These are phyloP conservation scores for Ophiocordyceps camponoti-saundersi DNA, from an alignment of 2,329 filamentous ascomycete genomes.

Conservation along the genomic window DNA sequence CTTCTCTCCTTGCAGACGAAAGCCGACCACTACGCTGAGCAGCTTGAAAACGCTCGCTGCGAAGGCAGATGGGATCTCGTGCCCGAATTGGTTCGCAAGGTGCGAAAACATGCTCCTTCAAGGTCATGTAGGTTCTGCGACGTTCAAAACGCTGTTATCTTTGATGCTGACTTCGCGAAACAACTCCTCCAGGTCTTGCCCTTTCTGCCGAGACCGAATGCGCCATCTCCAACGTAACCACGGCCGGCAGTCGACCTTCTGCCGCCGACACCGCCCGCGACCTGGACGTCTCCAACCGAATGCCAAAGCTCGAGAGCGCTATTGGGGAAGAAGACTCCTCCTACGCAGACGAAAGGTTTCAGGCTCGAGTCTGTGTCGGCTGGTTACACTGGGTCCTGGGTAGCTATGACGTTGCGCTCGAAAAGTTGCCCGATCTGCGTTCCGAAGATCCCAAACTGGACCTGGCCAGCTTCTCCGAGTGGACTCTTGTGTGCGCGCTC, in stretches of 20 bases:
- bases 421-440: slow-evolving; percentile 45
- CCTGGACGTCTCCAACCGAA: slow-evolving; percentile 25
- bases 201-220: slow-evolving; percentile 54
- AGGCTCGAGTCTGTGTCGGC: slow-evolving; percentile 67
- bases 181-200: slow-evolving; percentile 37
- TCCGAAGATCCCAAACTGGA: slow-evolving; percentile 34
- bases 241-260: slow-evolving; percentile 21
- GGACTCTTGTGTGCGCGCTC: slow-evolving; percentile 68
- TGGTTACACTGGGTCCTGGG: slow-evolving; percentile 71
- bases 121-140: slow-evolving; percentile 50
- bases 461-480: slow-evolving; percentile 41
- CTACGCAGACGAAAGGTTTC: slow-evolving; percentile 45
- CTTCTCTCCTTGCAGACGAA: slow-evolving; percentile 52
- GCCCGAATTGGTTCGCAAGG: slow-evolving; percentile 78
- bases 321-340: slow-evolving; percentile 37
- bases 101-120: slow-evolving; percentile 82
- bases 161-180: background rate
- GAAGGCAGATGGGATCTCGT: slow-evolving; percentile 75
- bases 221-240: slow-evolving; percentile 39
- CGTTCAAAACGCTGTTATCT: background rate
- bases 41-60: slow-evolving; percentile 74
- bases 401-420: slow-evolving; percentile 46
- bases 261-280: slow-evolving; percentile 23
- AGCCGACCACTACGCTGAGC: slow-evolving; percentile 63
- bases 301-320: slow-evolving; percentile 34